phyloP scores from a whole-genome alignment of 2,329 filamentous ascomycete species.

The Nigrospora oryzae region DNA sequence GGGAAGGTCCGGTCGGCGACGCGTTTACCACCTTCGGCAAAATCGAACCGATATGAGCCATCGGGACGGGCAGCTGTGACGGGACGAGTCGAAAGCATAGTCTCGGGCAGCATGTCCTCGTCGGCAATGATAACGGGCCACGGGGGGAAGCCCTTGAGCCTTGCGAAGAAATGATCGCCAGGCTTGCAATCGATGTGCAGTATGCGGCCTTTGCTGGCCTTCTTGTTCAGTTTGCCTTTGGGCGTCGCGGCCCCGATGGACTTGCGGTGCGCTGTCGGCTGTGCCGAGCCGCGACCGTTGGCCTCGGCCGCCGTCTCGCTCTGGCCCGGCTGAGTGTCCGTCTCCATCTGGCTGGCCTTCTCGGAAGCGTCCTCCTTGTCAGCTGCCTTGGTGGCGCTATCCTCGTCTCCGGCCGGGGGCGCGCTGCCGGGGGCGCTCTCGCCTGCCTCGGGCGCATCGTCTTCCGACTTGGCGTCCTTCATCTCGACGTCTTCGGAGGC shows the following conservation, averaged over 20 bases:
- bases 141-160: slow-evolving; percentile 87
- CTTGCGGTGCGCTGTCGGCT: slow-evolving; percentile 52
- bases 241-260: slow-evolving; percentile 57
- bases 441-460: slow-evolving; percentile 9
- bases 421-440: slow-evolving; percentile 7
- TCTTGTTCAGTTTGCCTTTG: slow-evolving; percentile 75
- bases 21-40: slow-evolving; percentile 79
- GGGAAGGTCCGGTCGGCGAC: slow-evolving; percentile 80
- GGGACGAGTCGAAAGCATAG: slow-evolving; percentile 68
- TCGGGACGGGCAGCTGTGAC: slow-evolving; percentile 76
- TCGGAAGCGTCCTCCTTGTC: slow-evolving; percentile 2
- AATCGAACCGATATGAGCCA: slow-evolving; percentile 81
- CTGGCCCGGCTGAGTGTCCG: not conserved
- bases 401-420: slow-evolving; percentile 2
- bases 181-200: slow-evolving; percentile 74
- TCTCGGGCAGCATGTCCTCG: slow-evolving; percentile 83
- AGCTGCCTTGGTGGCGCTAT: slow-evolving; percentile 1
- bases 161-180: slow-evolving; percentile 85
- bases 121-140: slow-evolving; percentile 95
- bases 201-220: slow-evolving; percentile 67
- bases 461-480: slow-evolving; percentile 8
- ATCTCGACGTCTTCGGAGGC: not conserved
- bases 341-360: slow-evolving; percentile 1
- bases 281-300: slow-evolving; percentile 5
- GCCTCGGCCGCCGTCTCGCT: slow-evolving; percentile 4